phyloP scores from a whole-genome alignment of 768 basidiomycete genomes.

The Phaeolepiota aurea region DNA sequence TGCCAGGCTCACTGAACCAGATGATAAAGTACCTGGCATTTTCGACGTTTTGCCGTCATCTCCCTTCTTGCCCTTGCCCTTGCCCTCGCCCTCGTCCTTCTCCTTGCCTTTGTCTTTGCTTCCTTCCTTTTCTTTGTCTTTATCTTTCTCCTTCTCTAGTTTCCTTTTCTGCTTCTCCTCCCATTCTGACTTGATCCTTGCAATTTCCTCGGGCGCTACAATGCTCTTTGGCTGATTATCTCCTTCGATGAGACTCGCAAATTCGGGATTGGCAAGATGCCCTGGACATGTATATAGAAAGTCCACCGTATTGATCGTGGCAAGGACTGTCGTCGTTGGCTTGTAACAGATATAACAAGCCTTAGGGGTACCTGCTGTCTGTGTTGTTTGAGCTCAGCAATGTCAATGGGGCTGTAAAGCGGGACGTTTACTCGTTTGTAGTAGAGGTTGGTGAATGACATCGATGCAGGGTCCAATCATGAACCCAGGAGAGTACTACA shows the following conservation, averaged over 20 bases:
- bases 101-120: constrained; percentile 30
- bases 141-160: constrained; percentile 43
- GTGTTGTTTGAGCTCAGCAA: constrained; percentile 9
- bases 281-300: constrained; percentile 78
- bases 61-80: constrained; percentile 22
- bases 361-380: constrained; percentile 74
- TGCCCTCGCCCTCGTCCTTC: constrained; percentile 25
- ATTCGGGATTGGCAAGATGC: constrained; percentile 78
- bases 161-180: constrained; percentile 63
- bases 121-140: constrained; percentile 34
- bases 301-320: constrained; percentile 75
- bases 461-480: background rate
- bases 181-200: constrained; percentile 73
- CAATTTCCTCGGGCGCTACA: constrained; percentile 64
- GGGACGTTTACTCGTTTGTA: constrained; percentile 69
- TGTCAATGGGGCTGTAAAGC: background rate
- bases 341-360: constrained; percentile 75
- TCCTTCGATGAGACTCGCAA: constrained; percentile 46
- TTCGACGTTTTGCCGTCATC: constrained; percentile 16
- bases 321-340: constrained; percentile 77
- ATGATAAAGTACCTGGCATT: constrained; percentile 18
- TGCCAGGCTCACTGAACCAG: constrained; percentile 15
- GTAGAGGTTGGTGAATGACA: constrained; percentile 67
- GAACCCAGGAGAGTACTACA: background rate
- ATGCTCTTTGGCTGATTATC: constrained; percentile 25